These are phyloP conservation scores for Acidiella bohemica DNA, from an alignment of 495 filamentous ascomycete species.

Conservation along the genomic window DNA sequence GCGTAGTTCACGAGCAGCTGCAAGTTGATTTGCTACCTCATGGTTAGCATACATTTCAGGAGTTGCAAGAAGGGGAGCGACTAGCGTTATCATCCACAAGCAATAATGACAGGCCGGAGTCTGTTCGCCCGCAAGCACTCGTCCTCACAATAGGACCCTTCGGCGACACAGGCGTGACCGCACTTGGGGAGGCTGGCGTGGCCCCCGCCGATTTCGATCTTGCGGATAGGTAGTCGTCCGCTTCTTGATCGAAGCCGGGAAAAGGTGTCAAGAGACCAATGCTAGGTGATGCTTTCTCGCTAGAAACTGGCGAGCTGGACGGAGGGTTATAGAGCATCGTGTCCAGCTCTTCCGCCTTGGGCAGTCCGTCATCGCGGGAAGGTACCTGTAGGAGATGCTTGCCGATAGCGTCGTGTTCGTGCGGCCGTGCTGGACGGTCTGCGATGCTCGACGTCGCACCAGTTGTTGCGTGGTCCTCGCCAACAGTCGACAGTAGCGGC, in stretches of 20 bases:
- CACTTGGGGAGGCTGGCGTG: not conserved
- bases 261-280: no score
- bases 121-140: not conserved
- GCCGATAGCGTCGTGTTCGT: no score
- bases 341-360: not conserved
- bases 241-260: no score
- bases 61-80: not conserved
- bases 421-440: no score
- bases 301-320: no score
- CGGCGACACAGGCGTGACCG: no score
- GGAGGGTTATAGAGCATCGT: not conserved
- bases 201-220: not conserved
- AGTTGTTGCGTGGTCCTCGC: no score
- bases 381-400: no score
- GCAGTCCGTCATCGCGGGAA: no score
- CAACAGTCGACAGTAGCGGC: no score
- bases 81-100: not conserved
- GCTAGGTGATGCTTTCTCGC: no score
- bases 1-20: slow-evolving; percentile 14
- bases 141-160: not conserved
- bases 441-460: no score
- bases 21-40: slow-evolving; percentile 9
- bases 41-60: not conserved
- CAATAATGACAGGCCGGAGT: slow-evolving; percentile 1
- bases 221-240: slow-evolving; percentile 2